Conservation (phyloP, 805 yeast genomes). For the Myxozyma neotropica region DNA sequence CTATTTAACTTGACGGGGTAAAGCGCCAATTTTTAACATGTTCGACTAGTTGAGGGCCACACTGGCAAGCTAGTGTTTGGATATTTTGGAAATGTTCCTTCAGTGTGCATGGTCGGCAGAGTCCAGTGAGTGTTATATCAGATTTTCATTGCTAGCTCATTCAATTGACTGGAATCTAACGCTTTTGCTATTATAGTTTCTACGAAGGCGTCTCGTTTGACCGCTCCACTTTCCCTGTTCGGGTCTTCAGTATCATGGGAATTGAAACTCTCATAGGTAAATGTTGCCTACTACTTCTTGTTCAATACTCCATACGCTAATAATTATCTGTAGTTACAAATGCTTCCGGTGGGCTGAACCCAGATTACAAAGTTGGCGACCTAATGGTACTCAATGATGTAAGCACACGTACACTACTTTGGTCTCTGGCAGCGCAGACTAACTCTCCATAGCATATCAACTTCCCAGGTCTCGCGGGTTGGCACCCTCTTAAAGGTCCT, state of each 20-base stretch:
- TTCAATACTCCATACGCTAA: neutral
- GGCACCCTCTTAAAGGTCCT: constrained; percentile 84
- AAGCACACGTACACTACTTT: neutral
- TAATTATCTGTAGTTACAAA: constrained; percentile 55
- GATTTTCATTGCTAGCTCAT: neutral
- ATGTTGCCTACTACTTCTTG: neutral
- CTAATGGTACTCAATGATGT: constrained; percentile 81
- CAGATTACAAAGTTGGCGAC: constrained; percentile 74
- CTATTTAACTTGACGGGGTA: neutral
- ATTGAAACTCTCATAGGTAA: constrained; percentile 63
- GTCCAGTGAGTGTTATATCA: constrained; percentile 53
- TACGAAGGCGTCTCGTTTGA: constrained; percentile 89
- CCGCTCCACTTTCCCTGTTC: constrained; percentile 81
- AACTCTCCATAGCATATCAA: constrained; percentile 60
- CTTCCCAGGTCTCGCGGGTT: constrained; percentile 87
- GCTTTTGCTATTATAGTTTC: constrained; percentile 21
- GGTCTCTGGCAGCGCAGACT: neutral
- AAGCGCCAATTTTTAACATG: neutral
- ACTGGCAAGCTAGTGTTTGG: constrained; percentile 84
- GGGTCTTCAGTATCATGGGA: constrained; percentile 69
- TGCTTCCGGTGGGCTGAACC: constrained; percentile 91
- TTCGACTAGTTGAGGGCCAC: constrained; percentile 72
- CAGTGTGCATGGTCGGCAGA: constrained; percentile 92
- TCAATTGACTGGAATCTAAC: neutral
- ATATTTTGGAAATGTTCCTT: constrained; percentile 72